phyloP scores from a whole-genome alignment of 2,329 filamentous ascomycete genomes.

The Magnaporthiopsis rhizophila region DNA sequence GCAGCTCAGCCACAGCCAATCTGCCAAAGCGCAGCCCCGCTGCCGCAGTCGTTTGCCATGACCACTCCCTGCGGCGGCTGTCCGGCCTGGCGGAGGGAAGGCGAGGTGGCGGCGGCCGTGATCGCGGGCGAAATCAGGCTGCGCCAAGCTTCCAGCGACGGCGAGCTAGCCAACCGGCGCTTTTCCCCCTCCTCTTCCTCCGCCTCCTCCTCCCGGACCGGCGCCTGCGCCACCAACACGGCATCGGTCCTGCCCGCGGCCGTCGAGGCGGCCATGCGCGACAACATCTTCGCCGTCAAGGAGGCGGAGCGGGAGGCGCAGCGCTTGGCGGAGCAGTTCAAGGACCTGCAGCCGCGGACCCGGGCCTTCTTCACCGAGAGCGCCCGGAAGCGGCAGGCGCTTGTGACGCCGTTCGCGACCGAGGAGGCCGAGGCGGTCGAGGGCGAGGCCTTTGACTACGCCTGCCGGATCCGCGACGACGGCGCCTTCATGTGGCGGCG shows the following conservation, averaged over 20 bases:
- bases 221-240: no score
- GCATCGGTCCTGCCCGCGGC: not conserved
- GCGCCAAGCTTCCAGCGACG: not conserved
- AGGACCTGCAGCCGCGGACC: no score
- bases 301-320: no score
- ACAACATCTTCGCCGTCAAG: not conserved
- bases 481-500: no score
- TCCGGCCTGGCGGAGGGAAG: not conserved
- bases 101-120: not conserved
- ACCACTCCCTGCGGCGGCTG: not conserved
- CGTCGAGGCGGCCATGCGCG: not conserved
- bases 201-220: no score
- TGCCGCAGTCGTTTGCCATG: not conserved
- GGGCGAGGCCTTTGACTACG: no score
- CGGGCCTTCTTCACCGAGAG: no score
- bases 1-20: not conserved
- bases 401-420: not conserved
- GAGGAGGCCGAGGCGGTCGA: not conserved
- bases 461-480: not conserved
- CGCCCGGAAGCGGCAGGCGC: no score
- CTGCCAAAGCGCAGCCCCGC: not conserved
- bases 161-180: not conserved
- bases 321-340: no score
- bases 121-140: not conserved
- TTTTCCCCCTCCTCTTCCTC: not conserved